Evolutionary conservation across 345 rosid genomes (phyloP).

Genomic region (Geranium brycei): DNA sequence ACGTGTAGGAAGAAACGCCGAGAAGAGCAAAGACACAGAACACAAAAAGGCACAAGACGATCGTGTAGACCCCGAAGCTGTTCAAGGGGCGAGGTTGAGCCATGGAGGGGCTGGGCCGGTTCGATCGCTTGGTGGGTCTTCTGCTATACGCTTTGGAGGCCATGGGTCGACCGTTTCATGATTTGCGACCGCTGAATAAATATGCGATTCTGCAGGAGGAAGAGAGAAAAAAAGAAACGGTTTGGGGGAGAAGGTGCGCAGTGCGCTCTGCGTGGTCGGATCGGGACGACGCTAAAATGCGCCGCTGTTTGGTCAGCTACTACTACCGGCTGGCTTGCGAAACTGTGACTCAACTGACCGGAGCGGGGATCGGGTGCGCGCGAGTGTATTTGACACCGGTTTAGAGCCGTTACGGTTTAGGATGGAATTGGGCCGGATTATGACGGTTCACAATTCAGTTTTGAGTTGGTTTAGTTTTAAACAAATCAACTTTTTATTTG

Average conservation of each 20-base stretch:
- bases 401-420: no score
- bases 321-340: not conserved
- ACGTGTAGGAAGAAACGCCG: conserved; percentile 23
- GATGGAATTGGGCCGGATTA: no score
- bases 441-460: no score
- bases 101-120: conserved; percentile 15
- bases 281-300: conserved; percentile 1
- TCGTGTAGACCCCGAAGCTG: conserved; percentile 19
- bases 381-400: not conserved
- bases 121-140: conserved; percentile 24
- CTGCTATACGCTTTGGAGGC: conserved; percentile 21
- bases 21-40: conserved; percentile 21
- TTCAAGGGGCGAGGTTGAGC: conserved; percentile 18
- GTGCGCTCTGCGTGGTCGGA: not conserved
- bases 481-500: no score
- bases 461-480: no score
- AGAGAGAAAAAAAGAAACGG: not conserved
- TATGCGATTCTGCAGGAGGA: not conserved
- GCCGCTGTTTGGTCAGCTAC: not conserved
- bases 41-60: conserved; percentile 20
- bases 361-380: not conserved
- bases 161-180: not conserved
- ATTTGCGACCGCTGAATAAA: not conserved
- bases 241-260: not conserved
- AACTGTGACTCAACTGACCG: no score